Evolutionary conservation across 805 yeast genomes (phyloP).

Genomic region (Monosporozyma servazzii): DNA sequence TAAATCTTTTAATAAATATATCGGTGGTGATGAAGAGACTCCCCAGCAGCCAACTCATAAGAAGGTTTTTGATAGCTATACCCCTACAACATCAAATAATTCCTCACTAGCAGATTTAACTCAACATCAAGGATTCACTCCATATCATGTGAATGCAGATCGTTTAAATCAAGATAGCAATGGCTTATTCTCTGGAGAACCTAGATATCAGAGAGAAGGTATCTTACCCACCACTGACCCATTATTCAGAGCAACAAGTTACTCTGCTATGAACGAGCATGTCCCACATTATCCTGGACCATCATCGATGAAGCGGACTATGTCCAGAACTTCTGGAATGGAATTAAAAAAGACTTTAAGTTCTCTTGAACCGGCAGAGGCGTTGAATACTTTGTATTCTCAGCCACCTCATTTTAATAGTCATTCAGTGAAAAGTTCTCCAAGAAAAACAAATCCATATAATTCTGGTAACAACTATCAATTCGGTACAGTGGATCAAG

Average conservation of each 20-base stretch:
- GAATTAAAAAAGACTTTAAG: not conserved
- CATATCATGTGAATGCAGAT: conserved; percentile 6
- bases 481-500: not conserved
- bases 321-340: not conserved
- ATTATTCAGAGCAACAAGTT: not conserved
- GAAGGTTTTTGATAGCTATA: conserved; percentile 62
- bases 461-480: not conserved
- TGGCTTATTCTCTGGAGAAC: not conserved
- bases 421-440: not conserved
- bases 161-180: not conserved
- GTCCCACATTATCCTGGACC: not conserved
- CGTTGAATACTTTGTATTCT: not conserved
- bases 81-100: conserved; percentile 58
- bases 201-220: not conserved
- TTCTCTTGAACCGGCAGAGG: not conserved
- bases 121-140: conserved; percentile 19
- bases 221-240: not conserved
- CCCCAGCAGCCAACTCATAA: conserved; percentile 28
- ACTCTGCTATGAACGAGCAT: not conserved
- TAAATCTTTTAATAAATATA: conserved; percentile 66
- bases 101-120: conserved; percentile 34
- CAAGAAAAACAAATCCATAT: not conserved
- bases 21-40: conserved; percentile 71
- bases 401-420: not conserved
- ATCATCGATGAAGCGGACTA: not conserved